These are phyloP conservation scores for Amaranthus palmeri DNA, from an alignment of 148 eudicot species.

Conservation along the genomic window DNA sequence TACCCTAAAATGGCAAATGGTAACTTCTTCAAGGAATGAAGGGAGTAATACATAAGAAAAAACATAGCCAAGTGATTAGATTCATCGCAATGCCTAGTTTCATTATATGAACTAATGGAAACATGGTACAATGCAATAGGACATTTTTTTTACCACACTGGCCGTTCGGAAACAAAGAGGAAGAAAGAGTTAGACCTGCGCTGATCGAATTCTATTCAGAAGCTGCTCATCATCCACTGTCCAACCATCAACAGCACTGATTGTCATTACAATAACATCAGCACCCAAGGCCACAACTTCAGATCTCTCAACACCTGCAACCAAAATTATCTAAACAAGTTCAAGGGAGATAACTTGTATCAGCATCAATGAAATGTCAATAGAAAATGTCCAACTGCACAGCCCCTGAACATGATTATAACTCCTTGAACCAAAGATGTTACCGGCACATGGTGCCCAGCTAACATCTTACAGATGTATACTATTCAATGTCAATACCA, in stretches of 20 bases:
- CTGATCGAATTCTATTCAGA: slow-evolving; percentile 59
- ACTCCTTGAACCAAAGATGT: too few relatives aligned
- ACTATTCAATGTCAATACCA: too few relatives aligned
- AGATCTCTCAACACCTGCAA: slow-evolving; percentile 88
- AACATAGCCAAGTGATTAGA: neutral
- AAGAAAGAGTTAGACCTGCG: slow-evolving; percentile 42
- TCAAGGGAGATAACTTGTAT: neutral
- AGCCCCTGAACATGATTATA: too few relatives aligned
- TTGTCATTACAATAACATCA: slow-evolving; percentile 74
- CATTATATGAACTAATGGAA: neutral
- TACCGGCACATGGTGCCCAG: too few relatives aligned
- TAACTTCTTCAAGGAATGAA: neutral
- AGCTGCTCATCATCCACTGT: slow-evolving; percentile 70
- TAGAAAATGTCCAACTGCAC: too few relatives aligned
- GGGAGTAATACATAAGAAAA: neutral
- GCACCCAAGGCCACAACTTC: slow-evolving; percentile 86
- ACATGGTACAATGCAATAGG: too few relatives aligned
- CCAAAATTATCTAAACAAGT: slow-evolving; percentile 6
- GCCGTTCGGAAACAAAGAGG: neutral
- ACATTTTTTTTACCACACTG: neutral
- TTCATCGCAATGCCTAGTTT: neutral
- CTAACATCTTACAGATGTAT: too few relatives aligned
- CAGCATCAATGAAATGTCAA: neutral
- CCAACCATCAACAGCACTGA: slow-evolving; percentile 92
- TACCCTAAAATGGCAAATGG: too few relatives aligned